Conservation (phyloP, 2,329 filamentous ascomycete species). For the Cercospora sp. region DNA sequence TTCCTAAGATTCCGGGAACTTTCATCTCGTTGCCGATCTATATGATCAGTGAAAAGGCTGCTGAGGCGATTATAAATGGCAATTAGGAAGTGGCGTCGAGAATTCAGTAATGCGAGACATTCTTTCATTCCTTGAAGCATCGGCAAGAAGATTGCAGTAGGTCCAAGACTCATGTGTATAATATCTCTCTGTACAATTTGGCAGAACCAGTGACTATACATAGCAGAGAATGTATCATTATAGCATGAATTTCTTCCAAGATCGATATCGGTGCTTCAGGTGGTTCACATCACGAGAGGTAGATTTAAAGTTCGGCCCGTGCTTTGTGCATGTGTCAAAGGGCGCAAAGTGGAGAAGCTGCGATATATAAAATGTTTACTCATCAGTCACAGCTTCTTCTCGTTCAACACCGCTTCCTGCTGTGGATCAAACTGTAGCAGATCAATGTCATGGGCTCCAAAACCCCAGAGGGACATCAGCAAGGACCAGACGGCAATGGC, state of each 20-base stretch:
- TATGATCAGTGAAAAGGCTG: conserved; percentile 63
- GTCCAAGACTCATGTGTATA: background rate
- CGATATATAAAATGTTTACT: background rate
- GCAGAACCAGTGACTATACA: background rate
- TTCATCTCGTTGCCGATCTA: conserved; percentile 56
- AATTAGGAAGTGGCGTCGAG: background rate
- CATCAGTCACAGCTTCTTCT: background rate
- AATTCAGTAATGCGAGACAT: background rate
- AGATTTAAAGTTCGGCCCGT: background rate
- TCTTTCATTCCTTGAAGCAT: background rate
- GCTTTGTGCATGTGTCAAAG: background rate
- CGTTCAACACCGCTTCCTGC: background rate
- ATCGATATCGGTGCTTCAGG: too few species aligned
- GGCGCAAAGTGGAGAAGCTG: background rate
- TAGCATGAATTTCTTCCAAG: background rate
- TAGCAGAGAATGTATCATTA: background rate
- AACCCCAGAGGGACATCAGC: conserved; percentile 41
- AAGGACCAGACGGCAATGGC: conserved; percentile 36
- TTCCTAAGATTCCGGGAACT: conserved; percentile 57
- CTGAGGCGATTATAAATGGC: conserved; percentile 53
- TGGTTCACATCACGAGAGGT: background rate
- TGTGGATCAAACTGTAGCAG: background rate
- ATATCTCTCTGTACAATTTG: background rate
- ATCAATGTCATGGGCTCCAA: conserved; percentile 41
- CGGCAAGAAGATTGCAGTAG: background rate